A percentile compares a stretch with the other conserved stretches of the same genome.
phyloP scores from a whole-genome alignment of 2,329 filamentous ascomycete species.

The Orbilia brochopaga region DNA sequence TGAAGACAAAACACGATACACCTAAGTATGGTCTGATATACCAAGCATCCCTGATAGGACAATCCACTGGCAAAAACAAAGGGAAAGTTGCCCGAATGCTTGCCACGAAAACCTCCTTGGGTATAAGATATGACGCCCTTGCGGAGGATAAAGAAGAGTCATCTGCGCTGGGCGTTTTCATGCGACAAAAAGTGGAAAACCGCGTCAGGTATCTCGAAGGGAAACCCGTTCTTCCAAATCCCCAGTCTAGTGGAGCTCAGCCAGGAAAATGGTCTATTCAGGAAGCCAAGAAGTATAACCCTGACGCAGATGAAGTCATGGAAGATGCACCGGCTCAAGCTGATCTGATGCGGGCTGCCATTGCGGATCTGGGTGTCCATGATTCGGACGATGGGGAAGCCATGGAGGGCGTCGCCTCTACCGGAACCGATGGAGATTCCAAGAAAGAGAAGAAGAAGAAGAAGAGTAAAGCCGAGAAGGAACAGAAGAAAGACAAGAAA shows the following conservation, averaged over 20 bases:
- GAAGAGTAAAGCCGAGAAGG: slow-evolving; percentile 51
- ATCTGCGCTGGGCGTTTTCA: slow-evolving; percentile 75
- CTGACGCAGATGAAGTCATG: slow-evolving; percentile 83
- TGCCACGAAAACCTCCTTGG: slow-evolving; percentile 88
- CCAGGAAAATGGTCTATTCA: slow-evolving; percentile 88
- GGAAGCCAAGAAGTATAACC: slow-evolving; percentile 92
- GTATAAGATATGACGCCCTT: slow-evolving; percentile 89
- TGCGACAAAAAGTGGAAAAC: slow-evolving; percentile 76
- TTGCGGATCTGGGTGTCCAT: slow-evolving; percentile 60
- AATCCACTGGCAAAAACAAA: slow-evolving; percentile 98
- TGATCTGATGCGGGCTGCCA: slow-evolving; percentile 60
- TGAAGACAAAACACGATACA: slow-evolving; percentile 99
- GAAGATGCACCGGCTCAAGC: slow-evolving; percentile 69
- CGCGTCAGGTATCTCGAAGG: slow-evolving; percentile 81
- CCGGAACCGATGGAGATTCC: slow-evolving; percentile 58
- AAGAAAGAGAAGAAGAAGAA: slow-evolving; percentile 59
- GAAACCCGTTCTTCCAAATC: slow-evolving; percentile 81
- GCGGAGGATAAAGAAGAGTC: slow-evolving; percentile 90
- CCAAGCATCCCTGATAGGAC: slow-evolving; percentile 89
- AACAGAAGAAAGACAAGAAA: slow-evolving; percentile 55
- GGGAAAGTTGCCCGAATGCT: slow-evolving; percentile 98
- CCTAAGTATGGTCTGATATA: slow-evolving; percentile 97
- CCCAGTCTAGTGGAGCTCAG: slow-evolving; percentile 74
- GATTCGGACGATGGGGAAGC: slow-evolving; percentile 58
- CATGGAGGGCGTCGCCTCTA: slow-evolving; percentile 58